Evolutionary conservation across 305 asterid genomes (phyloP).

Genomic region (Euphrasia arctica): DNA sequence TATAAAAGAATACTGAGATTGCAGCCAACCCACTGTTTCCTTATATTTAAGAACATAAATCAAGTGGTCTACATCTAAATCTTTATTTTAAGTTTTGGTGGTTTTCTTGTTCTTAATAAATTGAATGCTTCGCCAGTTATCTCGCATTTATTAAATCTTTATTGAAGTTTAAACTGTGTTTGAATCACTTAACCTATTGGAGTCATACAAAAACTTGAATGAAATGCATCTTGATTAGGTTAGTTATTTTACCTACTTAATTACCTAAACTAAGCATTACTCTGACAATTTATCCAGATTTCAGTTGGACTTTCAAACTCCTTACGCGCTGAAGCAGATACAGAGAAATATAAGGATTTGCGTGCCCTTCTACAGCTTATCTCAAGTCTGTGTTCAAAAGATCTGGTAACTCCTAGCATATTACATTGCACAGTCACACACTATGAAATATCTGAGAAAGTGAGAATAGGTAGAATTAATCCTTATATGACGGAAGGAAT

Average conservation of each 20-base stretch:
- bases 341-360: constrained; percentile 85
- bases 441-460: not conserved
- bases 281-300: constrained; percentile 48
- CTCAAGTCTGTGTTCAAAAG: constrained; percentile 81
- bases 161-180: not conserved
- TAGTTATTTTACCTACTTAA: constrained; percentile 17
- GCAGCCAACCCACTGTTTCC: not conserved
- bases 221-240: constrained; percentile 1
- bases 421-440: constrained; percentile 17
- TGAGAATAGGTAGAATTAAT: constrained; percentile 7
- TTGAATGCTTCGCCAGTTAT: constrained; percentile 1
- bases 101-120: constrained; percentile 8
- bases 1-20: too few relatives aligned
- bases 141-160: not conserved
- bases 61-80: constrained; percentile 1
- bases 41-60: not conserved
- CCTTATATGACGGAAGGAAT: not conserved
- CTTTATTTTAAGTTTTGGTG: not conserved
- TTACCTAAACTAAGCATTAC: constrained; percentile 23
- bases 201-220: not conserved
- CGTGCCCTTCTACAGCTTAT: constrained; percentile 88
- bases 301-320: constrained; percentile 73
- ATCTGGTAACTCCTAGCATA: constrained; percentile 52
- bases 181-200: not conserved
- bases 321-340: constrained; percentile 73